A percentile compares a stretch with the other conserved stretches of the same genome.
Evolutionary conservation across 345 rosid species (phyloP).

Genomic region (Aurinia saxatilis): DNA sequence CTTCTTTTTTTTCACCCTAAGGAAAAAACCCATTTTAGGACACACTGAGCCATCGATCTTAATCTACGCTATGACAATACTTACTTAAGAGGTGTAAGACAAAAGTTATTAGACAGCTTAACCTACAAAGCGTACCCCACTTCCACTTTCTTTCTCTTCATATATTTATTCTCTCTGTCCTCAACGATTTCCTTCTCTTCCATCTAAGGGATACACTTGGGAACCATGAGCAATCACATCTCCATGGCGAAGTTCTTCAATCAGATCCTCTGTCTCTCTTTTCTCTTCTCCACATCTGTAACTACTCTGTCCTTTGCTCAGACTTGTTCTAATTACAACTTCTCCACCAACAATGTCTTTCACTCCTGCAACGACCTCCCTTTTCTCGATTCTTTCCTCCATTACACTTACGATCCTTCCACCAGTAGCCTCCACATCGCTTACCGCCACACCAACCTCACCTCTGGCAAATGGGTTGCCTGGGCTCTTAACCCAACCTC

Average conservation of each 20-base stretch:
- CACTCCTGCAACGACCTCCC: slow-evolving; percentile 71
- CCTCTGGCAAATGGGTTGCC: slow-evolving; percentile 59
- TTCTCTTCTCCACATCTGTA: slow-evolving; percentile 15
- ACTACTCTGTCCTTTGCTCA: slow-evolving; percentile 30
- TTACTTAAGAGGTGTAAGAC: background rate
- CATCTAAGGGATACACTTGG: slow-evolving; percentile 20
- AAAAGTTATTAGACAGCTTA: slow-evolving; percentile 24
- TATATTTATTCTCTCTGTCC: slow-evolving; percentile 21
- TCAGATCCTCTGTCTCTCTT: slow-evolving; percentile 7
- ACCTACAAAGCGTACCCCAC: slow-evolving; percentile 29
- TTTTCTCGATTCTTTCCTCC: slow-evolving; percentile 57
- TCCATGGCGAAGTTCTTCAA: slow-evolving; percentile 14
- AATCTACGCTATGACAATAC: background rate
- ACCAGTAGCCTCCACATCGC: slow-evolving; percentile 55
- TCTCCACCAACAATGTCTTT: slow-evolving; percentile 54
- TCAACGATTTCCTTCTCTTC: slow-evolving; percentile 14
- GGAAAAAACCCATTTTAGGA: background rate
- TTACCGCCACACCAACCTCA: slow-evolving; percentile 51
- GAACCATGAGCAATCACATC: background rate
- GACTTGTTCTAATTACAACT: slow-evolving; percentile 50
- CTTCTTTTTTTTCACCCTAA: background rate
- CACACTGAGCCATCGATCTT: background rate
- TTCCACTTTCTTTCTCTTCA: slow-evolving; percentile 11
- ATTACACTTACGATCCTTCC: slow-evolving; percentile 58
- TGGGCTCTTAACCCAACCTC: slow-evolving; percentile 87